Evolutionary conservation across 768 basidiomycete genomes (phyloP).

Genomic region (Auriscalpium microsporum): DNA sequence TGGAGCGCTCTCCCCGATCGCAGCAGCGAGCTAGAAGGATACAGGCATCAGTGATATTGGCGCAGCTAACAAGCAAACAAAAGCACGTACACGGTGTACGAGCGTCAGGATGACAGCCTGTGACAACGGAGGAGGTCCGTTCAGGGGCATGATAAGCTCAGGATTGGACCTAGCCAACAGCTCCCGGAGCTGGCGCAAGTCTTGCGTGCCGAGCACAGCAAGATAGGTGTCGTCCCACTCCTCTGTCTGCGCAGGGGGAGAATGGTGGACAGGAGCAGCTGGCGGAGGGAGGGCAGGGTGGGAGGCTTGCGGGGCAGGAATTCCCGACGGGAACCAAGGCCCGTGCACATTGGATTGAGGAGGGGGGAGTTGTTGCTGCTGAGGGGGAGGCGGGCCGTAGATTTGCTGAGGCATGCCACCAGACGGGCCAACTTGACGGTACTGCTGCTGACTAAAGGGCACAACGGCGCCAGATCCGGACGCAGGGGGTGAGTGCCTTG

Average conservation of each 20-base stretch:
- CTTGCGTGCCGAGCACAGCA: constrained; percentile 67
- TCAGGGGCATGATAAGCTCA: constrained; percentile 72
- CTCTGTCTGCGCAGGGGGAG: constrained; percentile 52
- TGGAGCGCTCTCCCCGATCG: constrained; percentile 68
- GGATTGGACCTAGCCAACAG: constrained; percentile 67
- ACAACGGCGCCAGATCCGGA: constrained; percentile 2
- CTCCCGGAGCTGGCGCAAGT: constrained; percentile 64
- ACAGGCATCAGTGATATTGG: constrained; percentile 3
- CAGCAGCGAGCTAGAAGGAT: constrained; percentile 50
- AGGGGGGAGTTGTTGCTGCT: constrained; percentile 14
- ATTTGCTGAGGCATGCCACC: constrained; percentile 25
- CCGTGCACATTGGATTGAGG: constrained; percentile 20
- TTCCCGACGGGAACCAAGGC: constrained; percentile 54
- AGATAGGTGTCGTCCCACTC: constrained; percentile 85
- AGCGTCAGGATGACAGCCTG: constrained; percentile 81
- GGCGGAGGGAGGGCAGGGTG: constrained; percentile 64
- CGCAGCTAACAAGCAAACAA: background rate
- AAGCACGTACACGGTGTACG: constrained; percentile 64
- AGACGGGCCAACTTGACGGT: constrained; percentile 32
- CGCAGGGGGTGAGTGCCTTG: constrained; percentile 9
- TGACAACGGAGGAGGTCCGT: constrained; percentile 59
- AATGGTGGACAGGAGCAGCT: constrained; percentile 34
- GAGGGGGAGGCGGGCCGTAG: constrained; percentile 14
- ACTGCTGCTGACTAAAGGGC: constrained; percentile 9
- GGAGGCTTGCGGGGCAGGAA: constrained; percentile 77